A percentile compares a stretch with the other conserved stretches of the same genome.
These are phyloP conservation scores for Lichina pygmaea DNA, from an alignment of 495 filamentous ascomycete genomes.

Conservation along the genomic window DNA sequence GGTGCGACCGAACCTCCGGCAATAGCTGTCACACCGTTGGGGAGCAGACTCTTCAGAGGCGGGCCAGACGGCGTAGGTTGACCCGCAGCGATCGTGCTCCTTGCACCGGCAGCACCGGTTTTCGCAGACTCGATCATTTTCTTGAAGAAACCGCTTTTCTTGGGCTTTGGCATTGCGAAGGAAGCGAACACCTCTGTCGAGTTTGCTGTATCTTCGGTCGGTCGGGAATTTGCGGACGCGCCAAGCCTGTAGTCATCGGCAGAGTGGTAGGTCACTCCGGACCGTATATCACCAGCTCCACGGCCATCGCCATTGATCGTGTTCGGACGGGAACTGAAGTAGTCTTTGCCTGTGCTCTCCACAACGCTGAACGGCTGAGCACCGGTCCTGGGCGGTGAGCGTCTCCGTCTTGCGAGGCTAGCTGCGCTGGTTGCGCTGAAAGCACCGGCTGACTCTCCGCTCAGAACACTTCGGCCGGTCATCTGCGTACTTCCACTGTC, in stretches of 20 bases:
- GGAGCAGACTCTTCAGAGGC: slow-evolving; percentile 19
- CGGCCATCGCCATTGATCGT: slow-evolving; percentile 4
- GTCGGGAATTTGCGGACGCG: slow-evolving; percentile 20
- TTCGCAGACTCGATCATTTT: slow-evolving; percentile 88
- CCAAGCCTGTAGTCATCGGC: slow-evolving; percentile 44
- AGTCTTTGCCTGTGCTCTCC: slow-evolving; percentile 12
- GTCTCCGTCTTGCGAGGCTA: slow-evolving; percentile 54
- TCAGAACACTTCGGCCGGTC: slow-evolving; percentile 77
- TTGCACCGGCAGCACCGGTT: slow-evolving; percentile 69
- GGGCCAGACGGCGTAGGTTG: slow-evolving; percentile 12
- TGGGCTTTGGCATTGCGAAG: slow-evolving; percentile 61
- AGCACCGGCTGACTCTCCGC: slow-evolving; percentile 63
- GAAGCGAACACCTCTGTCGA: slow-evolving; percentile 38
- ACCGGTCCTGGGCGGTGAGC: slow-evolving; percentile 12
- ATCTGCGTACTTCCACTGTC: slow-evolving; percentile 42
- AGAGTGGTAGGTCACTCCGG: slow-evolving; percentile 58
- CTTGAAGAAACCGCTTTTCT: slow-evolving; percentile 88
- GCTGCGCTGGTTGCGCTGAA: slow-evolving; percentile 91
- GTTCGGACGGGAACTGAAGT: slow-evolving; percentile 2
- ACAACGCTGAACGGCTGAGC: slow-evolving; percentile 25
- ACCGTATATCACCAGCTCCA: slow-evolving; percentile 45
- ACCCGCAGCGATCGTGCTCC: slow-evolving; percentile 53
- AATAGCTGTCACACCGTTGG: slow-evolving; percentile 23
- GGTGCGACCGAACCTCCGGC: slow-evolving; percentile 32
- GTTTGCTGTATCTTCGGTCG: slow-evolving; percentile 21